Evolutionary conservation across 1,284 basidiomycete species (phyloP), one percentile per base, ranked within the genome.

Genomic region (Heterobasidion parviporum): DNA sequence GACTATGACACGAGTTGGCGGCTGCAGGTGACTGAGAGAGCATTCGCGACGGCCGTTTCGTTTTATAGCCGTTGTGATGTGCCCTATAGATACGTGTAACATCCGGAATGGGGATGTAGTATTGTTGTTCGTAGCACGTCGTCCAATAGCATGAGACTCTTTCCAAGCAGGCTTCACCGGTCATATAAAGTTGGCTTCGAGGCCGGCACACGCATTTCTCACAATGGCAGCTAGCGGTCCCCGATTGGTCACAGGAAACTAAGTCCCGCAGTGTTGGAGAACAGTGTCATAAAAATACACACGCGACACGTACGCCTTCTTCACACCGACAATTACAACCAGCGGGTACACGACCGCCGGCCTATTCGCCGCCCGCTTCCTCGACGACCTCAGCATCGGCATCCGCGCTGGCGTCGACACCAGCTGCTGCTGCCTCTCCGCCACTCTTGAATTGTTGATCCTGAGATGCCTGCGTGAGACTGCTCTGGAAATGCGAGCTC

Each of bases 401-500:
- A 36, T 61, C 56, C 34, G 59, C 69, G 26, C 26, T 26, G 5
- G 26, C 4, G 47, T 64, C 65, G 20, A 63, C 67, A 36, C 63
- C 68, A 8, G 64, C 63, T 50, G 47, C 67, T 54, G 64, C 71
- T 44, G 55, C 65, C 38, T 67, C 67, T 18, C 67, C 77, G 14
- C 67, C 69, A 14, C 83, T 82, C 60, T 80, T 80, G 66, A 82
- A 89, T 63, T 83, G 82, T 68, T 94, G 92, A 68, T 95, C 94
- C 68, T 92, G 92, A 38, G 91, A 87, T 44, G 79, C 79, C 57
- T 79, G 78, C 15, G 94, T 96, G 62, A 96, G 77, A 57, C 75
- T 77, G 16, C 82, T 89, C 70, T 96, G 93, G 68, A 85, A 87
- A 69, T 92, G 91, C 8, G 90, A 87, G 63, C 90, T 92, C 10